Base-by-base conservation (phyloP, 2,329 filamentous ascomycete genomes). In the Leptographium procerum region DNA sequence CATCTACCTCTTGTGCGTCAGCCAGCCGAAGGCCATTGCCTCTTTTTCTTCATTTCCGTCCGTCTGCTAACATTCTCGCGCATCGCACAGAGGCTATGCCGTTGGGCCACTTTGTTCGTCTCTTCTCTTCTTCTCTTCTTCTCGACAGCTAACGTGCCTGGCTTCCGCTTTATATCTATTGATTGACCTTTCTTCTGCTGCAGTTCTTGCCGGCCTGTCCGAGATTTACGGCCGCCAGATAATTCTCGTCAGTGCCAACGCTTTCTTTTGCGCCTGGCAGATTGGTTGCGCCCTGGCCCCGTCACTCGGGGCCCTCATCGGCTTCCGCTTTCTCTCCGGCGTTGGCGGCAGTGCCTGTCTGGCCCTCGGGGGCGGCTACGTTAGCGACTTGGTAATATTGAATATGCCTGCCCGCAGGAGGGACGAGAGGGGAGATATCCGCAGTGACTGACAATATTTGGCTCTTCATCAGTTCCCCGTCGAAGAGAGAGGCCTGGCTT, bases 161-260 rank as follows among this genome's bases (percentile, higher is more conserved):
- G 72, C 69, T 3, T 70, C 78, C 72, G 34, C 13, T 31, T n/a
- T n/a, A n/a, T n/a, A n/a, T 16, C 31, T 31, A 13, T 29, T 58
- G 14, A 36, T 11, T 40, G 13, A 40, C 36, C 36, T 40, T 40
- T 40, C 4, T 19, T n/a, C n/a, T 19, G 7, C 77, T 26, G 83
- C 36, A 82, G 78, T 64, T 36, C 61, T 64, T 3, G 63, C 62
- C 10, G 57, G 57, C 6, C 52, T 64, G 40, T 64, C 62, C 1
- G 64, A 65, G 31, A 33, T 64, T 48, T 65, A 64, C 51, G 64
- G 64, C 24, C 64, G 62, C n/a, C 50, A 61, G 29, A 88, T 91
- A 0, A 87, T 95, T 45, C 92, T 96, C 65, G 76, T 90, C 31
- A 75, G 76, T 1, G 85, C 88, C 10, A 90, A 89, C 56, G 9